Evolutionary conservation across 768 basidiomycete species (phyloP), one percentile per base, ranked within the genome.

Genomic region (Royoungia palumana): DNA sequence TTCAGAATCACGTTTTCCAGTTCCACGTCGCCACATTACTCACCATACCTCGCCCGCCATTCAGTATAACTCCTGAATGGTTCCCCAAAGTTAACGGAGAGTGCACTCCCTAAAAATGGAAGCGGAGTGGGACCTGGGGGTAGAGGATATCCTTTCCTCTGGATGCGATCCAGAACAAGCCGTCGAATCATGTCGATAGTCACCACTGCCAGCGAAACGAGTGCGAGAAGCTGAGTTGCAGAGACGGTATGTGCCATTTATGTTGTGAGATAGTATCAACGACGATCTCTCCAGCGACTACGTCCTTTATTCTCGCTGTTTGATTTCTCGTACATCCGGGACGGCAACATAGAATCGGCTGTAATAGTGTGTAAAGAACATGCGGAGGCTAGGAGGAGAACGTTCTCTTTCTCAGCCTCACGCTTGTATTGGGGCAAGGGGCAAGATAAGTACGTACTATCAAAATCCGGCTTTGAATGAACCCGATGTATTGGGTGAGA

Each of bases 91-190:
- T 54, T 28, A 6, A 63, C 16, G 7, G 55, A 56, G n/a, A 64
- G 44, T 1, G 11, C 44, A 25, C 49, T 63, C 27, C 59, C 62
- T 17, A 63, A 6, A 14, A 63, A 22, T 16, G 59, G 61, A 7
- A 63, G 32, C 8, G 50, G 41, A 13, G 44, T 55, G 10, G 58
- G 60, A 35, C 61, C 60, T 38, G 61, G 55, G 20, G 61, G 61
- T 2, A 58, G 35, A 47, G 55, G 38, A 36, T 43, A 43, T 3
- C 50, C 59, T 20, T 50, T 46, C 16, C 55, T 42, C 32, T 61
- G 35, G 37, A 49, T 37, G 35, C 38, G 50, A 22, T 22, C 30
- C 17, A 6, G 52, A 22, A 60, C 16, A 6, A 50, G 3, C 4
- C 48, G 47, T 14, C 38, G 41, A 36, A 55, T 38, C 0, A 44